phyloP scores from a whole-genome alignment of 805 yeast genomes.

The Sugiyamaella marilandica region DNA sequence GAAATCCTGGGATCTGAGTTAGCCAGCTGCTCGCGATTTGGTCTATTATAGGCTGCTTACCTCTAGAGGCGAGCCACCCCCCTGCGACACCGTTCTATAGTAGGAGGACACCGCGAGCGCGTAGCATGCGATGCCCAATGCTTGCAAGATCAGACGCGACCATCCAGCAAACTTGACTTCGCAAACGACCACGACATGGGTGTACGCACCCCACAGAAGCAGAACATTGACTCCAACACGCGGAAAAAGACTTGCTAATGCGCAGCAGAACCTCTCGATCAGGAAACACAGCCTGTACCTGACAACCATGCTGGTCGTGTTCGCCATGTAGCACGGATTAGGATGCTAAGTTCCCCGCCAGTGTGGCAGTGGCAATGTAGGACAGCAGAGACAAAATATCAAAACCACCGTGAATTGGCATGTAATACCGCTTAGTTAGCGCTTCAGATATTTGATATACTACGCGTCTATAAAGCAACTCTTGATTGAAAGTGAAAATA shows the following conservation, averaged over 20 bases:
- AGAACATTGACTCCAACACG: slow-evolving; percentile 28
- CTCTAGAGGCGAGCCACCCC: slow-evolving; percentile 35
- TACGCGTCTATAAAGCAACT: too few relatives aligned
- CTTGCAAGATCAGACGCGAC: slow-evolving; percentile 10
- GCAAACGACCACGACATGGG: slow-evolving; percentile 23
- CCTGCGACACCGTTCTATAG: slow-evolving; percentile 24
- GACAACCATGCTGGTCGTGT: background rate
- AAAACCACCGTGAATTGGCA: too few relatives aligned
- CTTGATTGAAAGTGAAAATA: background rate
- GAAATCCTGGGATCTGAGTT: slow-evolving; percentile 16
- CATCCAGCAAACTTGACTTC: slow-evolving; percentile 10
- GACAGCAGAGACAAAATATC: too few relatives aligned
- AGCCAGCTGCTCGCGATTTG: background rate
- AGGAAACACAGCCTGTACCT: slow-evolving; percentile 12
- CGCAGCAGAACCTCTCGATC: slow-evolving; percentile 22
- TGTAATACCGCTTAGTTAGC: too few relatives aligned
- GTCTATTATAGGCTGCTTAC: slow-evolving; percentile 10
- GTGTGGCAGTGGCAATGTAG: slow-evolving; percentile 3
- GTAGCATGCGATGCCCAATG: slow-evolving; percentile 23
- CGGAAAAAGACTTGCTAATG: slow-evolving; percentile 29
- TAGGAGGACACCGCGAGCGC: slow-evolving; percentile 26
- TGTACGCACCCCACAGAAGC: slow-evolving; percentile 31
- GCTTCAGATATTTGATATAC: too few relatives aligned
- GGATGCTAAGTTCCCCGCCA: background rate
- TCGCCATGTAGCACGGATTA: background rate